Evolutionary conservation across 306 rosid genomes (phyloP), one percentile per base, ranked within the genome.

Genomic region (Vicia villosa): DNA sequence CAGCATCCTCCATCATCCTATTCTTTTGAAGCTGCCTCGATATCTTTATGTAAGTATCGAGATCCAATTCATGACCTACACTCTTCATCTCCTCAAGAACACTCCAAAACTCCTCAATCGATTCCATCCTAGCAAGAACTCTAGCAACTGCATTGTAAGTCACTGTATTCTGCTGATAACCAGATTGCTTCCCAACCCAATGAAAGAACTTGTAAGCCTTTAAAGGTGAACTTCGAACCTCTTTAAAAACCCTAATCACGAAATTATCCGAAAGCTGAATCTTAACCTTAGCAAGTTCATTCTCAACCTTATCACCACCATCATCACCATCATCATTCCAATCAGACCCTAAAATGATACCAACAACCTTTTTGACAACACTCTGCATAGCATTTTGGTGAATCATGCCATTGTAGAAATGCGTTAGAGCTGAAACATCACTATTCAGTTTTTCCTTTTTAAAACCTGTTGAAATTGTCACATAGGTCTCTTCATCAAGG

Each of bases 1-100:
- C 97, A 1, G 90, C 89, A 19, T 89, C 96, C 68, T 83, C 91
- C 66, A 82, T 55, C 91, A 88, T 73, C 81, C 38, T 87, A 61
- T 24, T 60, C 88, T 83, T 91, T 63, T 84, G 91, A 70, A 91
- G 81, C 57, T 82, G 83, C 84, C 96, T 85, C 0, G 88, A 82
- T 59, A 89, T 74, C 84, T 89, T 91, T 42, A 89, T 37, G 6
- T 91, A 89, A 63, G 86, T 85, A 68, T 91, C 96, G 6, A 89
- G 72, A 71, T 91, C 97, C 69, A 91, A 21, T 61, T 85, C 90
- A 46, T 83, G 81, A 58, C 83, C 88, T 0, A 65, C 73, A 24
- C 49, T 77, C 85, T 82, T 85, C 90, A 89, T 85, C 80, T 81
- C 85, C 56, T 84, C 91, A 41, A 91, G 13, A 78, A 89, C 38